phyloP scores from a whole-genome alignment of 192 early-diverging fungal genomes.

The Anaeromyces robustus region DNA sequence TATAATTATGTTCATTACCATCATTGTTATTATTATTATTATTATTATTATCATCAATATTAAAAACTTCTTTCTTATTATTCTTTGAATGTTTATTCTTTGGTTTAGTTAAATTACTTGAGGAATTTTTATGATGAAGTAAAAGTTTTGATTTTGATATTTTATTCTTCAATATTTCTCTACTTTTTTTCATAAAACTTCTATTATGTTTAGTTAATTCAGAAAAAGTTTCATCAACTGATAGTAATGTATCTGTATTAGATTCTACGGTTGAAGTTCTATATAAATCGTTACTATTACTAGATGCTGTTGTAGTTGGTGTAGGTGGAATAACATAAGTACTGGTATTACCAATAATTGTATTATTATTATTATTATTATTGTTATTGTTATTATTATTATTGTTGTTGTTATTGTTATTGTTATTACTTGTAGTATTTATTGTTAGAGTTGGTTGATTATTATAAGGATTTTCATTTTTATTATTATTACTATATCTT shows the following conservation, averaged over 20 bases:
- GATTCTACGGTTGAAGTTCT: background rate
- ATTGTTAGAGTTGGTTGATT: too few species aligned
- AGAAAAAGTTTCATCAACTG: background rate
- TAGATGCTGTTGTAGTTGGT: too few species aligned
- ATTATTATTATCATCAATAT: too few species aligned
- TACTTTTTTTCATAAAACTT: background rate
- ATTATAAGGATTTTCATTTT: background rate
- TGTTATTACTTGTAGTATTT: too few species aligned
- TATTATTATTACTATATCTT: background rate
- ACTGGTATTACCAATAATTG: background rate
- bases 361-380: too few species aligned
- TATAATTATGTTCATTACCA: background rate
- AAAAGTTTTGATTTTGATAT: background rate
- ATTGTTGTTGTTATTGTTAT: too few species aligned
- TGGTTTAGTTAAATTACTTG: background rate
- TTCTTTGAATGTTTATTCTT: background rate
- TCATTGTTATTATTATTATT: background rate
- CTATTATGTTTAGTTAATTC: background rate
- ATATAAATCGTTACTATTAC: background rate
- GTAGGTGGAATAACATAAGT: background rate
- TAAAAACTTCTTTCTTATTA: too few species aligned
- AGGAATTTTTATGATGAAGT: background rate
- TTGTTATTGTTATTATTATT: too few species aligned
- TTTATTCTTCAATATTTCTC: background rate
- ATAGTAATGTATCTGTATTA: background rate